These are phyloP conservation scores for Actinomortierella wolfii DNA, from an alignment of 371 early-diverging fungal species.

Conservation along the genomic window DNA sequence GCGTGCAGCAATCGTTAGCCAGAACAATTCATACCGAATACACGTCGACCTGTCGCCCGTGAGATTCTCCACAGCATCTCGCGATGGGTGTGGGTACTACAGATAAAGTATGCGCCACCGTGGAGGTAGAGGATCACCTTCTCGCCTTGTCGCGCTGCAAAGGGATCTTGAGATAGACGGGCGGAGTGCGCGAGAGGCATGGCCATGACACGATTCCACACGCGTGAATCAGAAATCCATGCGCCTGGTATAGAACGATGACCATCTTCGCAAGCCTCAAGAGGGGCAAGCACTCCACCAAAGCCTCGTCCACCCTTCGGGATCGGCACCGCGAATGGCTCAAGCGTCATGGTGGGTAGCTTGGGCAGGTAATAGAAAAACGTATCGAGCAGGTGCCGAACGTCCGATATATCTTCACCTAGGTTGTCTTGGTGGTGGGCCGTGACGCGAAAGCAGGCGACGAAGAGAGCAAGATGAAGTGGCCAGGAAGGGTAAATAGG, in stretches of 20 bases:
- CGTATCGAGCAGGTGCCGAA: conserved; percentile 26
- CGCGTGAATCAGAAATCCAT: conserved; percentile 32
- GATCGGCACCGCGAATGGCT: conserved; percentile 17
- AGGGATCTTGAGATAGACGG: conserved; percentile 19
- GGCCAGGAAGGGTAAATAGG: conserved; percentile 41
- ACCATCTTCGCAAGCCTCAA: conserved; percentile 22
- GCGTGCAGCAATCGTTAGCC: too few species aligned
- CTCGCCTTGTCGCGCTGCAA: conserved; percentile 46
- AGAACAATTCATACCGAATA: conserved; percentile 51
- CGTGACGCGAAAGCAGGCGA: conserved; percentile 22
- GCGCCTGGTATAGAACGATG: conserved; percentile 18
- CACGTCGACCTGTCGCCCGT: conserved; percentile 49
- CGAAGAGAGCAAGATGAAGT: conserved; percentile 31
- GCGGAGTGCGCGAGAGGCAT: conserved; percentile 25
- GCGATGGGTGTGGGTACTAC: conserved; percentile 65
- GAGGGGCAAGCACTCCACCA: conserved; percentile 10
- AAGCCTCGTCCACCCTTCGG: conserved; percentile 20
- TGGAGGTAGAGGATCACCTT: conserved; percentile 67
- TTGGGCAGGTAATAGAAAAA: conserved; percentile 44
- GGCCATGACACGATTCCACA: conserved; percentile 23
- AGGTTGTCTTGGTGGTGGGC: conserved; percentile 30
- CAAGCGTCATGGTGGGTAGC: conserved; percentile 29
- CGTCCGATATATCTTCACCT: conserved; percentile 28
- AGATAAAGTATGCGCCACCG: conserved; percentile 68
- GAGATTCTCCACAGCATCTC: conserved; percentile 61